phyloP scores from a whole-genome alignment of 495 filamentous ascomycete genomes.

The Tuber melanosporum region DNA sequence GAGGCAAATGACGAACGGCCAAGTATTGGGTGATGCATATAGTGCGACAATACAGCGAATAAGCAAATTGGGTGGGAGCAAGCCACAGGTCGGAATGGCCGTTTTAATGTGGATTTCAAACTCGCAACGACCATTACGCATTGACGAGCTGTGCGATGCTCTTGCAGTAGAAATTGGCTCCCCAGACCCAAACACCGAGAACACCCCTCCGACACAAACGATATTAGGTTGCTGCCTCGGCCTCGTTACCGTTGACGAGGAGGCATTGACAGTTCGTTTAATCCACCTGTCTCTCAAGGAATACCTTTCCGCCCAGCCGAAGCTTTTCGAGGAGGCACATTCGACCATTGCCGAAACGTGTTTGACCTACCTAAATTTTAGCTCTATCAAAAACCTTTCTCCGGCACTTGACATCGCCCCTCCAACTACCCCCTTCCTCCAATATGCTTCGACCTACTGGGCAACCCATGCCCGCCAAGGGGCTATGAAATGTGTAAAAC shows the following conservation, averaged over 20 bases:
- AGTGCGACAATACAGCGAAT: neutral
- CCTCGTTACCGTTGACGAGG: neutral
- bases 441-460: neutral
- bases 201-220: neutral
- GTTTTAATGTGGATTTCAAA: neutral
- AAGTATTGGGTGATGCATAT: neutral
- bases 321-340: neutral
- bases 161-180: constrained; percentile 1
- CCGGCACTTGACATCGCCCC: neutral
- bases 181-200: neutral
- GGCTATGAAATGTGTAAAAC: neutral
- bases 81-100: neutral
- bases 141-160: neutral
- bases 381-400: neutral
- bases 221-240: constrained; percentile 1
- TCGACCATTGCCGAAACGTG: neutral
- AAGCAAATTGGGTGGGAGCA: neutral
- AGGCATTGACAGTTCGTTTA: neutral
- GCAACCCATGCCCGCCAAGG: neutral
- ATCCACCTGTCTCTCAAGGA: neutral
- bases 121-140: neutral
- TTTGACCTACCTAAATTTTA: neutral
- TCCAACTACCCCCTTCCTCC: neutral
- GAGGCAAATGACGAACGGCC: neutral
- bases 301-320: neutral